Evolutionary conservation across 2,329 filamentous ascomycete species (phyloP).

Genomic region (Ambrosiella beaveri): DNA sequence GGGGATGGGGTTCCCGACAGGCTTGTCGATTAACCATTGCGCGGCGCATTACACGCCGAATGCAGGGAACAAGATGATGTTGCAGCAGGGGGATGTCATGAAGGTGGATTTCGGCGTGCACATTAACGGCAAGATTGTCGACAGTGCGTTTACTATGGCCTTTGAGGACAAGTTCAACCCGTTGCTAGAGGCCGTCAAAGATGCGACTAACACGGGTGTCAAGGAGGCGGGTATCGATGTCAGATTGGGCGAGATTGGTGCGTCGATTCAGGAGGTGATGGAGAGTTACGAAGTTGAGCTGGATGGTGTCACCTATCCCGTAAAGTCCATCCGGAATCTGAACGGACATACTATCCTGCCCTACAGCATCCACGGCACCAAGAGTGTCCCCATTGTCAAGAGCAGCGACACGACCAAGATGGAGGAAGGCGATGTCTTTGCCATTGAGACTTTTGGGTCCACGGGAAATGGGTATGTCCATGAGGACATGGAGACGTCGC

Average conservation of each 20-base stretch:
- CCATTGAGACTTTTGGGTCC: slow-evolving; percentile 68
- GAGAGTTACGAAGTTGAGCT: slow-evolving; percentile 61
- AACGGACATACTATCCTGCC: slow-evolving; percentile 63
- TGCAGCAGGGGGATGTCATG: slow-evolving; percentile 59
- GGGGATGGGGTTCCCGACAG: slow-evolving; percentile 66
- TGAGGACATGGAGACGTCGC: slow-evolving; percentile 65
- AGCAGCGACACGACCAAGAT: slow-evolving; percentile 62
- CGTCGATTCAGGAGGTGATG: slow-evolving; percentile 58
- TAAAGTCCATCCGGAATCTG: slow-evolving; percentile 56
- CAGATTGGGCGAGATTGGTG: slow-evolving; percentile 55
- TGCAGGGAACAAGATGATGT: slow-evolving; percentile 58
- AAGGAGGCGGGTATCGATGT: slow-evolving; percentile 67
- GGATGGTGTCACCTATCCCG: slow-evolving; percentile 46
- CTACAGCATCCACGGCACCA: slow-evolving; percentile 62
- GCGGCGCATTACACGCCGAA: slow-evolving; percentile 69
- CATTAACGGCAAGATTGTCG: slow-evolving; percentile 62
- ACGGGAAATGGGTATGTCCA: slow-evolving; percentile 61
- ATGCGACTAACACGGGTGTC: slow-evolving; percentile 70
- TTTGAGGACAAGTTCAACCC: slow-evolving; percentile 63
- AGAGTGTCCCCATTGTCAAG: slow-evolving; percentile 68
- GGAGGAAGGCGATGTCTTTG: slow-evolving; percentile 71
- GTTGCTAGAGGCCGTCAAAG: slow-evolving; percentile 54
- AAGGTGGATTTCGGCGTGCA: slow-evolving; percentile 74
- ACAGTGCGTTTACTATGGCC: slow-evolving; percentile 63
- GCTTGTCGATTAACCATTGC: slow-evolving; percentile 60